Evolutionary conservation across 441 rosid species (phyloP).

Genomic region (Syzygium malaccense): DNA sequence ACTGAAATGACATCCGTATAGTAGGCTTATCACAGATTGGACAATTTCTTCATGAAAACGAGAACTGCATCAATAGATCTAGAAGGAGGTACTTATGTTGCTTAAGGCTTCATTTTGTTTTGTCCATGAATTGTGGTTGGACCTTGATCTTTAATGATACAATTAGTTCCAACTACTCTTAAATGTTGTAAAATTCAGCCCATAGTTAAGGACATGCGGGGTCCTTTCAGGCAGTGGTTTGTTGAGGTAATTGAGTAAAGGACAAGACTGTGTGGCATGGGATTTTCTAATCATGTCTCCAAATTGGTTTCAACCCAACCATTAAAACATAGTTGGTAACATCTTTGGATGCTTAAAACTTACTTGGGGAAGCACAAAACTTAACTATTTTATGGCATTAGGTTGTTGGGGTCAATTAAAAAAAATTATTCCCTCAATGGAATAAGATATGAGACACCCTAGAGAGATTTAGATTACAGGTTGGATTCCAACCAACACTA

Average conservation of each 20-base stretch:
- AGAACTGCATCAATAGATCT: neutral
- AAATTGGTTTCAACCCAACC: neutral
- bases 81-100: neutral
- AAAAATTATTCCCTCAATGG: neutral
- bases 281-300: neutral
- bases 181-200: neutral
- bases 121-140: neutral
- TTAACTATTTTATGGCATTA: neutral
- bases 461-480: neutral
- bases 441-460: neutral
- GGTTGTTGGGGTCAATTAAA: neutral
- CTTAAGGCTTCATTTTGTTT: neutral
- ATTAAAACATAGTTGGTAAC: neutral
- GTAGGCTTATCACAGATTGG: neutral
- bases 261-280: neutral
- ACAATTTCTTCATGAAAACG: accelerated
- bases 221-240: neutral
- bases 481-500: neutral
- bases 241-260: neutral
- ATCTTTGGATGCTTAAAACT: neutral
- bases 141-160: neutral
- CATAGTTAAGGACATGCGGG: neutral
- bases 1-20: accelerated
- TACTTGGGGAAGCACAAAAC: neutral
- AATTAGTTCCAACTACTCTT: neutral